Base-by-base conservation (phyloP, 2,329 filamentous ascomycete species). In the Akanthomyces muscarius region DNA sequence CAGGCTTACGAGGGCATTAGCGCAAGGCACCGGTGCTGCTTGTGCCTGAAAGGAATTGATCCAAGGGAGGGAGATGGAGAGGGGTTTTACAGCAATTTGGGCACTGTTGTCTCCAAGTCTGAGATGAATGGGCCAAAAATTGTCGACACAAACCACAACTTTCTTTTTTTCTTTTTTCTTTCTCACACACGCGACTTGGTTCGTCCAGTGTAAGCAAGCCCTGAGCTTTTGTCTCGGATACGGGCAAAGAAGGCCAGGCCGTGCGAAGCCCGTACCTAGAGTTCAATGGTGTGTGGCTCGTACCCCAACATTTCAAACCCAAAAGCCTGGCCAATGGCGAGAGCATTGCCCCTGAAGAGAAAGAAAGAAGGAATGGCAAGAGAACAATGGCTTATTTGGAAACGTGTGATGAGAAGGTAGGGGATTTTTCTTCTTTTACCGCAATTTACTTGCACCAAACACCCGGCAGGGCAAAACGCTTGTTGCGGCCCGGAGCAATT, bases 1-100 rank as follows among this genome's bases (percentile, higher is more conserved):
- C 36, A 11, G 38, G 30, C 30, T 6, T 36, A 36, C 33, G 33
- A 36, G 33, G 41, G 21, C 53, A 56, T 56, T 53, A 36, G 33
- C 53, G 53, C 53, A 56, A 56, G 53, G 53, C 41, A 56, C 50
- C 50, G 33, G 21, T 21, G 38, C 38, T 41, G 38, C 5, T n/a
- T 36, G 50, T 52, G 50, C 50, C 50, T 52, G 50, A 25, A 52
- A 36, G 30, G 50, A 52, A 14, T 52, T 52, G 50, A 14, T 16
- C 14, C 38, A 41, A 41, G 28, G n/a, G 16, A 25, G 16, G 25
- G 14, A 23, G 23, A 30, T 5, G 42, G 44, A 25, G 44, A 36
- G 33, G 33, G 33, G 33, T 36, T 47, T 45, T 47, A 23, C n/a
- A 47, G n/a, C 8, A 47, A 21, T 47, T 47, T 47, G 18, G n/a